Evolutionary conservation across 2,329 filamentous ascomycete genomes (phyloP), one percentile per base, ranked within the genome.

Genomic region (Fusarium torreyae): DNA sequence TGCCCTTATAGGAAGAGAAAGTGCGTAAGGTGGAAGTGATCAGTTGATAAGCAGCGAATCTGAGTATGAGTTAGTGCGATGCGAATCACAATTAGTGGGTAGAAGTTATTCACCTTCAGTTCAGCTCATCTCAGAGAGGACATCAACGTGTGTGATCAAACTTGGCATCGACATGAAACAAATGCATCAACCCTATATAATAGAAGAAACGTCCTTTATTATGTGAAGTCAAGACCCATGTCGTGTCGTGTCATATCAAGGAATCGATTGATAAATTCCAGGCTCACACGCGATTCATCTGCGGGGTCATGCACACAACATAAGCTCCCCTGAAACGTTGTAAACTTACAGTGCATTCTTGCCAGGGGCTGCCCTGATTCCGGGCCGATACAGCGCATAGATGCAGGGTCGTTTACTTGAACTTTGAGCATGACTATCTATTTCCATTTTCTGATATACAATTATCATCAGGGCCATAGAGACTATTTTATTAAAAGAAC

Each of bases 231-330:
- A 42, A 42, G 40, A 22, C 22, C 20, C 40, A 24, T 24, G 40
- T 42, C 40, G 8, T 22, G 28, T 31, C 28, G 28, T 31, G 28
- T 31, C 15, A 22, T 24, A 64, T 15, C n/a, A 42, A 58, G 61
- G 48, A 48, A 60, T 40, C 38, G 28, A 53, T 65, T 24, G 11
- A 60, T 43, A 48, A 46, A 33, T 44, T 43, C 28, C 28, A 31
- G 28, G 28, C 5, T 31, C 59, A 46, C 45, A 66, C 61, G 61
- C 62, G 45, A 66, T 53, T 48, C 20, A 45, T 56, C 48, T 66
- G 62, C 62, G 61, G 62, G 62, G 62, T 65, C 54, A 43, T 31
- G 28, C 11, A 42, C 20, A 42, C 20, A 22, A 42, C 39, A 24
- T n/a, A 8, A 15, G 14, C 20, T 10, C 62, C 60, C 60, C 62